phyloP scores from a whole-genome alignment of 2,329 filamentous ascomycete genomes.

The Alternaria tenuissima region DNA sequence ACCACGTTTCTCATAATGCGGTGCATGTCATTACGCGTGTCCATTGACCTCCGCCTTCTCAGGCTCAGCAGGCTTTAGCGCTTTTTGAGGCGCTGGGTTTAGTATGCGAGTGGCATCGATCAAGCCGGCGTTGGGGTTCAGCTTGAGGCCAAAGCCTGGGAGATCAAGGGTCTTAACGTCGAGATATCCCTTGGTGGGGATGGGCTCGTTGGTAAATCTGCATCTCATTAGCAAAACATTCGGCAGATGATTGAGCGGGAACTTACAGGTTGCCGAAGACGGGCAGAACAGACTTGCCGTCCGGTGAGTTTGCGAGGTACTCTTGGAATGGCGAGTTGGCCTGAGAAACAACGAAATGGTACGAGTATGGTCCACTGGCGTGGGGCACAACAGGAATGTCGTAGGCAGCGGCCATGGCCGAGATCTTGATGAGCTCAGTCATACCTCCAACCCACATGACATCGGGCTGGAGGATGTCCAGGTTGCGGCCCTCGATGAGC shows the following conservation, averaged over 20 bases:
- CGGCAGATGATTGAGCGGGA: conserved; percentile 54
- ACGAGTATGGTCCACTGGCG: conserved; percentile 91
- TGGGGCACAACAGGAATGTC: conserved; percentile 96
- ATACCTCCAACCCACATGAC: conserved; percentile 97
- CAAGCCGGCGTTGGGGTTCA: conserved; percentile 82
- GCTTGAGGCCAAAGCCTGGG: conserved; percentile 87
- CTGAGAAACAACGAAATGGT: conserved; percentile 95
- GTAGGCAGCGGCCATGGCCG: conserved; percentile 89
- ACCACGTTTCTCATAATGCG: conserved; percentile 17
- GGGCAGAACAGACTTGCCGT: conserved; percentile 87
- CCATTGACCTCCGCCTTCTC: conserved; percentile 34
- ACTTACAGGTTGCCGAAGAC: conserved; percentile 94
- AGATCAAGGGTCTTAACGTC: conserved; percentile 82
- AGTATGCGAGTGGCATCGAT: conserved; percentile 79
- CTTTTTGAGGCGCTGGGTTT: conserved; percentile 65
- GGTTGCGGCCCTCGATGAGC: conserved; percentile 86
- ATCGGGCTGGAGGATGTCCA: conserved; percentile 94
- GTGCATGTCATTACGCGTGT: conserved; percentile 13
- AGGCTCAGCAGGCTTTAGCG: conserved; percentile 45
- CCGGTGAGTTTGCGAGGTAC: conserved; percentile 91
- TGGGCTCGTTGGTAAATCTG: conserved; percentile 20
- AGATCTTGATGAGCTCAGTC: conserved; percentile 89
- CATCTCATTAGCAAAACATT: not conserved
- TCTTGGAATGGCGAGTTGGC: conserved; percentile 95
- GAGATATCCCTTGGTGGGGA: conserved; percentile 73